Evolutionary conservation across 768 basidiomycete genomes (phyloP).

Genomic region (Kwoniella sp.): DNA sequence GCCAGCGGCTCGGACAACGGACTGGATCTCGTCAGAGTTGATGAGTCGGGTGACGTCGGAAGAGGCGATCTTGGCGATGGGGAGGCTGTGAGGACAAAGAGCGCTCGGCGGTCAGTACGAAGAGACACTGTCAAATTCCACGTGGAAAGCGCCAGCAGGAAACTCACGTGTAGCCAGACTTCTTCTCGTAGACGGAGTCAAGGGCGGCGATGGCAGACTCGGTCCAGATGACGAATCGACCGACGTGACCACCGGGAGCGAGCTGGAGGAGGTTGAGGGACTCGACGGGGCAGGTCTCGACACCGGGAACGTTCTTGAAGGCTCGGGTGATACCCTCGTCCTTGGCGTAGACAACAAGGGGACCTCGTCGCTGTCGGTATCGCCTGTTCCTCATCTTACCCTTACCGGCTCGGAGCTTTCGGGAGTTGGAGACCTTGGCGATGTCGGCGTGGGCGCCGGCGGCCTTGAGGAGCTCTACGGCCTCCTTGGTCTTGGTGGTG

Average conservation of each 20-base stretch:
- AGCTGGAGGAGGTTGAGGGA: slow-evolving; percentile 96
- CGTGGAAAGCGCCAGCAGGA: slow-evolving; percentile 30
- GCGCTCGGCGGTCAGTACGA: background rate
- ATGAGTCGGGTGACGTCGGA: slow-evolving; percentile 96
- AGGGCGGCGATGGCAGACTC: slow-evolving; percentile 88
- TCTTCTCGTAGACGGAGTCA: slow-evolving; percentile 91
- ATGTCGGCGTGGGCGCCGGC: slow-evolving; percentile 89
- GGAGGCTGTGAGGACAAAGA: slow-evolving; percentile 65
- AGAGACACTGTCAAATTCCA: background rate
- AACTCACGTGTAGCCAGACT: slow-evolving; percentile 49
- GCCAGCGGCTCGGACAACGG: slow-evolving; percentile 87
- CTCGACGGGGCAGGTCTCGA: slow-evolving; percentile 92
- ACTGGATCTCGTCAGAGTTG: slow-evolving; percentile 98
- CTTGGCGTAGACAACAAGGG: slow-evolving; percentile 94
- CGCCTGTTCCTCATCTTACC: slow-evolving; percentile 97
- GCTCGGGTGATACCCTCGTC: slow-evolving; percentile 97
- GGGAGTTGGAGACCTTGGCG: slow-evolving; percentile 93
- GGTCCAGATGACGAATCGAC: slow-evolving; percentile 99
- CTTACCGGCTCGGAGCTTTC: slow-evolving; percentile 94
- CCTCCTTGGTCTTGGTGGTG: slow-evolving; percentile 94
- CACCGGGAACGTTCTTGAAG: slow-evolving; percentile 98
- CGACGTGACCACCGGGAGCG: slow-evolving; percentile 98
- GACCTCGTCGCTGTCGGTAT: slow-evolving; percentile 95
- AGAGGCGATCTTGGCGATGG: slow-evolving; percentile 93
- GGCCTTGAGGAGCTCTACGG: slow-evolving; percentile 86